Conservation (phyloP, 345 rosid genomes). For the Citrus cavaleriei region DNA sequence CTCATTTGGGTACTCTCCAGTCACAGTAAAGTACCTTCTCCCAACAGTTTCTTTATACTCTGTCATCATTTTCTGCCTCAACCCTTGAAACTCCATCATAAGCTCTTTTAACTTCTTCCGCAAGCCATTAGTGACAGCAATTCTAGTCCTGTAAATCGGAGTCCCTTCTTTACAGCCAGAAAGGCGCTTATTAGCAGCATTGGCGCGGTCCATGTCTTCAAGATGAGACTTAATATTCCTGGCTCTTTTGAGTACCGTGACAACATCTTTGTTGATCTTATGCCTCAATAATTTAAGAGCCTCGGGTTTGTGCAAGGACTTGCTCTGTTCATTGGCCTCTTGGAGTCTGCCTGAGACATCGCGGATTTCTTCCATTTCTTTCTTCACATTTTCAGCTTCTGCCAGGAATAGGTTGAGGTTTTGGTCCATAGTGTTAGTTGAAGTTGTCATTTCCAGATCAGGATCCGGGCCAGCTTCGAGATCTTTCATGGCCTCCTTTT, state of each 20-base stretch:
- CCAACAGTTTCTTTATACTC: constrained; percentile 89
- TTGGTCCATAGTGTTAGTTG: constrained; percentile 46
- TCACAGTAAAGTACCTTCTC: constrained; percentile 87
- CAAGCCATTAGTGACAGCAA: constrained; percentile 76
- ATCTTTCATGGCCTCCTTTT: constrained; percentile 91
- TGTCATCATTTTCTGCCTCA: constrained; percentile 86
- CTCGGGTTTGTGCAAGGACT: constrained; percentile 72
- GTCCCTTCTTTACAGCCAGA: constrained; percentile 82
- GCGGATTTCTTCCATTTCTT: constrained; percentile 68
- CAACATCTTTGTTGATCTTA: constrained; percentile 69
- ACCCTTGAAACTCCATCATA: constrained; percentile 94
- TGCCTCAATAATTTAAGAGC: constrained; percentile 56
- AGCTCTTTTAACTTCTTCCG: constrained; percentile 79
- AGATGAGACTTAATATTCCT: constrained; percentile 57
- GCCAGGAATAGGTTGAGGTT: constrained; percentile 74
- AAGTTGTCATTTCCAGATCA: constrained; percentile 60
- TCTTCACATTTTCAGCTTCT: constrained; percentile 88
- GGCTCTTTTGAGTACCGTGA: constrained; percentile 61
- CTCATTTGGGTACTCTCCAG: constrained; percentile 82
- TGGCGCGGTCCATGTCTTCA: constrained; percentile 87
- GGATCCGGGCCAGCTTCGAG: constrained; percentile 73
- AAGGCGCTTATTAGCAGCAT: constrained; percentile 68
- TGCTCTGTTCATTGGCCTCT: constrained; percentile 75
- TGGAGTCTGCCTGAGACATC: constrained; percentile 61
- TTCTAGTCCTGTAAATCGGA: constrained; percentile 67